Evolutionary conservation across 345 rosid species (phyloP), one percentile per base, ranked within the genome.

Genomic region (Melaleuca alternifolia): DNA sequence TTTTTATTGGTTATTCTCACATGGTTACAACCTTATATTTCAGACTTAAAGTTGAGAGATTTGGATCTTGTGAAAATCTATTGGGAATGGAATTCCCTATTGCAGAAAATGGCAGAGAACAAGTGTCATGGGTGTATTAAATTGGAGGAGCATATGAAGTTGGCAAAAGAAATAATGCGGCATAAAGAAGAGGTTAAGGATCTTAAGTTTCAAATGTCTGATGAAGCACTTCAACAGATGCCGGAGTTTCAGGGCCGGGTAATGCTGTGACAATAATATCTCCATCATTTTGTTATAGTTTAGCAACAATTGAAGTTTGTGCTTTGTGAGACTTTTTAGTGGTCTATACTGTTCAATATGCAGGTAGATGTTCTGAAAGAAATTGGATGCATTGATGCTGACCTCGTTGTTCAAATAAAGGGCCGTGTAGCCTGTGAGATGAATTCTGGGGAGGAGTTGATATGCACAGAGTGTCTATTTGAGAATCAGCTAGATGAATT

Each of bases 381-480:
- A 71, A 95, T 96, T 89, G 98, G 98, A 65, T 96, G 98, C 86
- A 92, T 97, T 88, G 96, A 97, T 92, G 91, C 88, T 85, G 98
- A 97, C 85, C 98, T 94, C 30, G 98, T 96, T 20, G 98, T 97
- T 85, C 98, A 97, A 92, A 93, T 97, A 81, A 97, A 96, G 91
- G 99, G 99, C 37, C 98, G 99, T 83, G 98, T 97, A 51, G 98
- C 99, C 86, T 97, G 99, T 89, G 99, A 96, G 96, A 97, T 97
- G 99, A 97, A 95, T 90, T 97, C 99, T 54, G 99, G 99, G 89
- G 99, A 97, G 93, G 99, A 97, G 88, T 83, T 96, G 92, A 96
- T 97, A 86, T 93, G 94, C 92, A 95, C 98, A 6, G 98, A 95
- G 88, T 94, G 94, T 86, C 92, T 97, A 85, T 97, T 97, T 86